phyloP scores from a whole-genome alignment of 345 rosid species.

The Odontarrhena argentea region DNA sequence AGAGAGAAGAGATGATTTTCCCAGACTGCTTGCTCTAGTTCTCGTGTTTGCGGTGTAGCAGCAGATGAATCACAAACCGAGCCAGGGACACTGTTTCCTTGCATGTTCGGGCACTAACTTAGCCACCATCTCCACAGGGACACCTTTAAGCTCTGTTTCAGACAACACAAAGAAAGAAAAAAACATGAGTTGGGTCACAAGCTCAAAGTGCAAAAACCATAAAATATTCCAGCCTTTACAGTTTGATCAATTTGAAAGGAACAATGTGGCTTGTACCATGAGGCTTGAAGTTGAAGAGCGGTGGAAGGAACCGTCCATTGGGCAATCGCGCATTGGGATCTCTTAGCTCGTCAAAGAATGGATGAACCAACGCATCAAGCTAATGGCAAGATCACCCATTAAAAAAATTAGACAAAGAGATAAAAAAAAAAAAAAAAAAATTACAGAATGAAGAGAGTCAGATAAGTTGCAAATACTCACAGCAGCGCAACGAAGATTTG shows the following conservation, averaged over 20 bases:
- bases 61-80: constrained; percentile 42
- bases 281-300: constrained; percentile 89
- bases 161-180: neutral
- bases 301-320: constrained; percentile 89
- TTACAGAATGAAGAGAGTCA: neutral
- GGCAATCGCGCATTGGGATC: constrained; percentile 80
- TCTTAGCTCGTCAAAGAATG: constrained; percentile 95
- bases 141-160: constrained; percentile 77
- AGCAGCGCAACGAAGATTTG: constrained; percentile 87
- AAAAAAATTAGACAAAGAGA: constrained; percentile 21
- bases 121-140: constrained; percentile 43
- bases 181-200: neutral
- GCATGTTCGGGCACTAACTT: constrained; percentile 56
- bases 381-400: constrained; percentile 33
- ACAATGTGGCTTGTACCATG: constrained; percentile 57
- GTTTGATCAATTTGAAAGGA: neutral
- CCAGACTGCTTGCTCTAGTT: constrained; percentile 28
- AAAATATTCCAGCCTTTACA: neutral
- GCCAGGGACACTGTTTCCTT: constrained; percentile 49
- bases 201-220: neutral
- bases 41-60: constrained; percentile 25
- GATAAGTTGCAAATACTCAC: constrained; percentile 53
- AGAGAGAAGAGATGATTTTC: constrained; percentile 23
- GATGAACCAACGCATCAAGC: constrained; percentile 88
- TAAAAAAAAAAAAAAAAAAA: neutral